Evolutionary conservation across 805 yeast genomes (phyloP).

Genomic region (Lipomyces starkeyi): DNA sequence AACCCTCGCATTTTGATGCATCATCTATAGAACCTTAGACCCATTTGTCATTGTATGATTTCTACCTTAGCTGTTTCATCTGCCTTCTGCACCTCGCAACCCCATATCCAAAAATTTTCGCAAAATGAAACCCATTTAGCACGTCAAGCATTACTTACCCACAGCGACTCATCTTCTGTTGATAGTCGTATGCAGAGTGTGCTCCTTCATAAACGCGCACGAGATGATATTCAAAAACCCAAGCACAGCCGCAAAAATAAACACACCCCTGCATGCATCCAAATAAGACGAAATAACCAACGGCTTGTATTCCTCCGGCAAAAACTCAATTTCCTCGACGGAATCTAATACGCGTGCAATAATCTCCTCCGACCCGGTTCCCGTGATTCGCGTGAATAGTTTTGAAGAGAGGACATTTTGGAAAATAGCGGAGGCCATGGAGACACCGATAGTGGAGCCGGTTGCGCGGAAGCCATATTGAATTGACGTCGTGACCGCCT

Average conservation of each 20-base stretch:
- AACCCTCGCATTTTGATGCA: too few relatives aligned
- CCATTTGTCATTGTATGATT: too few relatives aligned
- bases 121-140: too few relatives aligned
- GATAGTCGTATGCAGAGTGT: slow-evolving; percentile 57
- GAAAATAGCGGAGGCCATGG: slow-evolving; percentile 70
- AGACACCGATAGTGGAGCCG: slow-evolving; percentile 84
- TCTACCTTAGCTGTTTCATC: too few relatives aligned
- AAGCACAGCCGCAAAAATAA: slow-evolving; percentile 53
- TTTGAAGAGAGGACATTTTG: slow-evolving; percentile 53
- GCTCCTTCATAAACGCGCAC: slow-evolving; percentile 60
- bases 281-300: slow-evolving; percentile 55
- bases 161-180: slow-evolving; percentile 14
- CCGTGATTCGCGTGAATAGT: slow-evolving; percentile 43
- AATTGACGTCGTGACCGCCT: slow-evolving; percentile 87
- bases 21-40: too few relatives aligned
- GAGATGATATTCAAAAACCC: slow-evolving; percentile 52
- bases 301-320: slow-evolving; percentile 54
- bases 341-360: slow-evolving; percentile 55
- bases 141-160: too few relatives aligned
- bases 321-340: slow-evolving; percentile 56
- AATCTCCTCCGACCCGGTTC: slow-evolving; percentile 41
- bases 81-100: too few relatives aligned
- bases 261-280: slow-evolving; percentile 57
- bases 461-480: slow-evolving; percentile 88
- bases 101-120: too few relatives aligned